Percentiles rank a stretch among this genome's conserved stretches.
Conservation (phyloP, 495 filamentous ascomycete genomes). For the Podospora didyma region DNA sequence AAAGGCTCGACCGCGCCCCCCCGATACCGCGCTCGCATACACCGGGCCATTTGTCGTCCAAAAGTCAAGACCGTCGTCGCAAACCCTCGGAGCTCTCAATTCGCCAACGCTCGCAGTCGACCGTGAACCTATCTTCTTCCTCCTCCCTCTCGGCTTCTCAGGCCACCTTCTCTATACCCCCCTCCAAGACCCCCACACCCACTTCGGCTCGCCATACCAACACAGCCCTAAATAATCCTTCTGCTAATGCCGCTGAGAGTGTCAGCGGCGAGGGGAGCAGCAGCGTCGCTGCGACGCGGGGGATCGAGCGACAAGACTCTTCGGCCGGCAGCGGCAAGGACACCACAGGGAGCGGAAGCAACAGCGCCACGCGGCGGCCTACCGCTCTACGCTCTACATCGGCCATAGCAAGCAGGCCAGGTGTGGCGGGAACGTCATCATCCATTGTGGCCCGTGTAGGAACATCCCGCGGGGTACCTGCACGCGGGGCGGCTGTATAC, state of each 20-base stretch:
- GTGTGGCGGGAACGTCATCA: slow-evolving; percentile 1
- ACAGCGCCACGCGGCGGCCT: slow-evolving; percentile 24
- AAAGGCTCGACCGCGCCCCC: slow-evolving; percentile 28
- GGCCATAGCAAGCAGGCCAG: slow-evolving; percentile 44
- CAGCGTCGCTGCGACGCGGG: slow-evolving; percentile 2
- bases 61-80: slow-evolving; percentile 42
- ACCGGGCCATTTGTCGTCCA: slow-evolving; percentile 49
- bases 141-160: slow-evolving; percentile 20
- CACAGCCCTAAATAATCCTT: background rate
- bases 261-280: slow-evolving; percentile 5
- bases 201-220: slow-evolving; percentile 22
- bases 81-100: slow-evolving; percentile 45
- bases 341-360: slow-evolving; percentile 20
- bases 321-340: slow-evolving; percentile 35
- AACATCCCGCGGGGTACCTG: slow-evolving; percentile 23
- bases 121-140: slow-evolving; percentile 19
- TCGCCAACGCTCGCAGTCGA: slow-evolving; percentile 47
- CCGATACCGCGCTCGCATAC: slow-evolving; percentile 47
- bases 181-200: slow-evolving; percentile 29
- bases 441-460: slow-evolving; percentile 16
- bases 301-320: slow-evolving; percentile 41
- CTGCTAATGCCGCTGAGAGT: background rate
- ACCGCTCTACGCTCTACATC: slow-evolving; percentile 46
- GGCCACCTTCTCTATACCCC: slow-evolving; percentile 22
- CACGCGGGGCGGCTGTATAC: slow-evolving; percentile 33